A percentile compares a stretch with the other conserved stretches of the same genome.
phyloP scores from a whole-genome alignment of 1,284 basidiomycete genomes.

The Ustilago tritici region DNA sequence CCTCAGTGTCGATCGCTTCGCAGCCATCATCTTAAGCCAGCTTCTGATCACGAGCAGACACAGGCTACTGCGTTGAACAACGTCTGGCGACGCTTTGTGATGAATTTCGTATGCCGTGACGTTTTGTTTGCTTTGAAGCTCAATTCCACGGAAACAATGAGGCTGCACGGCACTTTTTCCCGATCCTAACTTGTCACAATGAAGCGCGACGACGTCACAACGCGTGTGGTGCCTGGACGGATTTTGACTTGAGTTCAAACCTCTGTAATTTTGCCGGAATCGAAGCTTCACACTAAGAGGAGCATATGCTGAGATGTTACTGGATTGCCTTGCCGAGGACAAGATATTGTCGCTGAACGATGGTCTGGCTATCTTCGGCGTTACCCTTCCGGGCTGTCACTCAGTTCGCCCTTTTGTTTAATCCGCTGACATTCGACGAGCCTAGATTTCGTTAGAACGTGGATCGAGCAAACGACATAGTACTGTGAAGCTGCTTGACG shows the following conservation, averaged over 20 bases:
- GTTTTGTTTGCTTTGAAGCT: not conserved
- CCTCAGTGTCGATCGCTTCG: not conserved
- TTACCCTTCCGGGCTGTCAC: not conserved
- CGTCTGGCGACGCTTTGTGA: not conserved
- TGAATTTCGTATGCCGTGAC: slow-evolving; percentile 4
- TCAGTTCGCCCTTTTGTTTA: not conserved
- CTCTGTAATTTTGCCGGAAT: not conserved
- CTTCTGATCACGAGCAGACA: not conserved
- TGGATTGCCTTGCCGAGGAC: not conserved
- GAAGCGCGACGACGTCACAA: not conserved
- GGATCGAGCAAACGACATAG: not conserved
- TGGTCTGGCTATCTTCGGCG: slow-evolving; percentile 2
- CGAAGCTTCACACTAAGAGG: not conserved
- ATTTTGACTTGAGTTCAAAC: not conserved
- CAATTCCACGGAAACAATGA: not conserved
- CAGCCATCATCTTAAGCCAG: not conserved
- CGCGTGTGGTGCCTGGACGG: not conserved
- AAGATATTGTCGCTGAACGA: not conserved
- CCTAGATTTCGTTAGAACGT: not conserved
- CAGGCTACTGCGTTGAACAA: not conserved
- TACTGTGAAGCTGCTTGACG: not conserved
- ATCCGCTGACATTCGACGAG: not conserved
- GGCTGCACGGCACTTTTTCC: not conserved
- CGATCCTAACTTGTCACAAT: not conserved
- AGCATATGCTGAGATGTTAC: not conserved